Evolutionary conservation across 257 asterid genomes (phyloP).

Genomic region (Solanum sejunctum): DNA sequence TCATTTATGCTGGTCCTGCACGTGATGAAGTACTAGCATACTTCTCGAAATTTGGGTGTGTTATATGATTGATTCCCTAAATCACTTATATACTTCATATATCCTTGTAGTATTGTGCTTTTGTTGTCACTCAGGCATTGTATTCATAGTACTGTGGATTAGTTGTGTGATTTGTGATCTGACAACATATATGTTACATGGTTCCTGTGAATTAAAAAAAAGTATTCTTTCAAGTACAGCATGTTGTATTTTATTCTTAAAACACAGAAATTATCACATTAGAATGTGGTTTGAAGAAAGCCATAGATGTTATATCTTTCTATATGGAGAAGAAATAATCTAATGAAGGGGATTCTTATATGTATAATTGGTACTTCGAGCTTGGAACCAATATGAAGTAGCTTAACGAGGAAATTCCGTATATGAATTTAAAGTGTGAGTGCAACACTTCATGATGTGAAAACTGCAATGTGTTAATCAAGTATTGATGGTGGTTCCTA

Average conservation of each 20-base stretch:
- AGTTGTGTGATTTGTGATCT: not conserved
- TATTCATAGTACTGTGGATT: not conserved
- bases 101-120: not conserved
- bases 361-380: not conserved
- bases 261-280: not conserved
- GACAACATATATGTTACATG: not conserved
- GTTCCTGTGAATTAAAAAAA: not conserved
- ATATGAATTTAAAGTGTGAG: not conserved
- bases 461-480: constrained; percentile 1
- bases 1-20: constrained; percentile 92
- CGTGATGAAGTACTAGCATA: constrained; percentile 53
- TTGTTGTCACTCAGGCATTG: not conserved
- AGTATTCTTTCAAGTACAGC: not conserved
- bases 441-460: not conserved
- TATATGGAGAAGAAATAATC: not conserved
- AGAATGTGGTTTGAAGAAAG: not conserved
- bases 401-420: not conserved
- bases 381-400: not conserved
- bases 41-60: constrained; percentile 84
- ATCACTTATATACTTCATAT: not conserved
- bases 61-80: constrained; percentile 9
- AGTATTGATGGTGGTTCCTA: constrained; percentile 6
- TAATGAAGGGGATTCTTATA: not conserved
- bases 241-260: not conserved
- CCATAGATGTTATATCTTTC: not conserved